Conservation (phyloP, 371 early-diverging fungal species). For the Rhizomucor pusillus region DNA sequence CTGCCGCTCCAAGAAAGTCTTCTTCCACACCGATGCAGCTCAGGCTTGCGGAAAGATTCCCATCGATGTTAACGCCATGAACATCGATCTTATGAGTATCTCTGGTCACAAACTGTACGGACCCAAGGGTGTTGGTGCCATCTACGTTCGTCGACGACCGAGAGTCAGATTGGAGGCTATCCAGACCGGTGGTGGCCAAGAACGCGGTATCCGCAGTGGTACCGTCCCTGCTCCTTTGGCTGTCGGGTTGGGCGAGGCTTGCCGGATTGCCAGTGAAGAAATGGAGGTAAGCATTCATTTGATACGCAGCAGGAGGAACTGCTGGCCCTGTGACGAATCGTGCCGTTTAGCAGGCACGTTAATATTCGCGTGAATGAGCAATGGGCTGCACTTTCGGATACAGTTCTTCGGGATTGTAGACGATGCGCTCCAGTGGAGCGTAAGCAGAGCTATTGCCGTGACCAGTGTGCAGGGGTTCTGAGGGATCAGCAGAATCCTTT, state of each 20-base stretch:
- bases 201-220: slow-evolving; percentile 97
- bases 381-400: slow-evolving; percentile 16
- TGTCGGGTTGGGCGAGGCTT: slow-evolving; percentile 98
- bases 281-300: slow-evolving; percentile 67
- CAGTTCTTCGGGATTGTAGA: neutral
- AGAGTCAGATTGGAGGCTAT: slow-evolving; percentile 95
- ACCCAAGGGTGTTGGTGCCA: slow-evolving; percentile 98
- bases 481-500: slow-evolving; percentile 16
- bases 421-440: too few species aligned
- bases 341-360: slow-evolving; percentile 22
- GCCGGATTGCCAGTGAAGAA: slow-evolving; percentile 83
- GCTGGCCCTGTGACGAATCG: slow-evolving; percentile 14
- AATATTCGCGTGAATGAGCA: slow-evolving; percentile 26
- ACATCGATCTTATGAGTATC: slow-evolving; percentile 96
- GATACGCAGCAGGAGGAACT: neutral
- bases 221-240: slow-evolving; percentile 96
- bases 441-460: slow-evolving; percentile 35
- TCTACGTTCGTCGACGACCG: slow-evolving; percentile 96
- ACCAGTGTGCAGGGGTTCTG: slow-evolving; percentile 73
- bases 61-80: slow-evolving; percentile 94
- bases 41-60: slow-evolving; percentile 99
- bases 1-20: slow-evolving; percentile 85
- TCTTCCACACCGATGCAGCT: slow-evolving; percentile 99
- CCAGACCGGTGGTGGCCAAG: slow-evolving; percentile 98
- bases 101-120: slow-evolving; percentile 99